Evolutionary conservation across 345 rosid genomes (phyloP).

Genomic region (Adansonia digitata): DNA sequence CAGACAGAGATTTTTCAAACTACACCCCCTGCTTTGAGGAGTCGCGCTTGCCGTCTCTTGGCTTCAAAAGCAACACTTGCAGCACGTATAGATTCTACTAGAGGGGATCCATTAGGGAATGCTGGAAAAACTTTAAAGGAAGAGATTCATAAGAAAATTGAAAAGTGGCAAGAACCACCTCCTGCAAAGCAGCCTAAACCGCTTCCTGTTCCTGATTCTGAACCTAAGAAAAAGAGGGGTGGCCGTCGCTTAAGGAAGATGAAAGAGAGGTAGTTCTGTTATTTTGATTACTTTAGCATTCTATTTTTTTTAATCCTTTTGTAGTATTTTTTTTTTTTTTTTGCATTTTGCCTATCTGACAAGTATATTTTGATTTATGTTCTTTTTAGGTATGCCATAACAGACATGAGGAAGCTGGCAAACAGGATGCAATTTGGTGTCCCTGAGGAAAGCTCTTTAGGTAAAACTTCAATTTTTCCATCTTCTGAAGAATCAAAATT

Average conservation of each 20-base stretch:
- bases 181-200: conserved; percentile 97
- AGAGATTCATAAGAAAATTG: conserved; percentile 78
- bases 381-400: conserved; percentile 71
- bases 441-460: conserved; percentile 95
- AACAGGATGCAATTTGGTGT: conserved; percentile 96
- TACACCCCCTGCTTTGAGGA: conserved; percentile 71
- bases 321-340: conserved; percentile 7
- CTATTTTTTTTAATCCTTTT: background rate
- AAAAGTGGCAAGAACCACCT: conserved; percentile 98
- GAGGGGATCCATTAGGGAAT: conserved; percentile 76
- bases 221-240: conserved; percentile 95
- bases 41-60: conserved; percentile 78
- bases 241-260: conserved; percentile 91
- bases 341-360: background rate
- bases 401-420: conserved; percentile 96
- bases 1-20: conserved; percentile 83
- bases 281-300: background rate
- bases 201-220: conserved; percentile 97
- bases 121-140: conserved; percentile 70
- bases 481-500: background rate
- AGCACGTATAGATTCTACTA: conserved; percentile 77
- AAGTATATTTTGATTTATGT: background rate
- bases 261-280: conserved; percentile 72
- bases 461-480: conserved; percentile 27
- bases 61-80: conserved; percentile 86